Percentiles rank a stretch among this genome's conserved stretches.
Evolutionary conservation across 352 stramenopile species (phyloP).

Genomic region (Aphanomyces astaci): DNA sequence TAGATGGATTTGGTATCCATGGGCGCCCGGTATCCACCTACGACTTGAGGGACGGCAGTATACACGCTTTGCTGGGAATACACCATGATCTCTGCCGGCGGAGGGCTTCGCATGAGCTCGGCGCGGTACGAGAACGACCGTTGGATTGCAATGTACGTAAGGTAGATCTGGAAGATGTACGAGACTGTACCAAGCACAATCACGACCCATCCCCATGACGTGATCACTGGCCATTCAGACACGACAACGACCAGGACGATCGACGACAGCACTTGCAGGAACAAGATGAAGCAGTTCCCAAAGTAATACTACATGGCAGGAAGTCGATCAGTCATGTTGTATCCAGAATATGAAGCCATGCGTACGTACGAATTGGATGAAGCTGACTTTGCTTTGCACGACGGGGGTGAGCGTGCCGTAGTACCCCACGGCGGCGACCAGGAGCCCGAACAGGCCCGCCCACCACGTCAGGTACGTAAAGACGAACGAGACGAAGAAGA

Average conservation of each 20-base stretch:
- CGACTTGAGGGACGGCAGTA: slow-evolving; percentile 42
- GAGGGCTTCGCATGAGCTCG: slow-evolving; percentile 77
- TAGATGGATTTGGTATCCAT: slow-evolving; percentile 72
- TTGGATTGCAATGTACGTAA: slow-evolving; percentile 74
- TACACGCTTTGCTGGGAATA: slow-evolving; percentile 57
- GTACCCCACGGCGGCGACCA: slow-evolving; percentile 73
- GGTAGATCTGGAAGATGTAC: slow-evolving; percentile 58
- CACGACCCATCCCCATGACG: slow-evolving; percentile 62
- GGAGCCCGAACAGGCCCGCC: slow-evolving; percentile 62
- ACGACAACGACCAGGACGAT: slow-evolving; percentile 68
- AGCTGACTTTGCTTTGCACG: slow-evolving; percentile 84
- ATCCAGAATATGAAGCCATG: neutral
- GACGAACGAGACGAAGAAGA: slow-evolving; percentile 61
- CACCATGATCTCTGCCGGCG: slow-evolving; percentile 57
- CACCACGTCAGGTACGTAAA: slow-evolving; percentile 82
- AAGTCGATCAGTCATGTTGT: neutral
- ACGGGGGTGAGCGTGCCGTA: slow-evolving; percentile 74
- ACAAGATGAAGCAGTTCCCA: slow-evolving; percentile 79
- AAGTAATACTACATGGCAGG: slow-evolving; percentile 62
- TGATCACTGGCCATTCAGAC: slow-evolving; percentile 68
- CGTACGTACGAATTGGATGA: slow-evolving; percentile 74
- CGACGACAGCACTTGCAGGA: slow-evolving; percentile 62
- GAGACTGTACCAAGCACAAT: slow-evolving; percentile 59
- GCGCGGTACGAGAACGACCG: slow-evolving; percentile 67
- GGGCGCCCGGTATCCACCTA: slow-evolving; percentile 40